Evolutionary conservation across 225 moss, liverwort and hornwort genomes (phyloP).

Genomic region (Sphagnum contortum): DNA sequence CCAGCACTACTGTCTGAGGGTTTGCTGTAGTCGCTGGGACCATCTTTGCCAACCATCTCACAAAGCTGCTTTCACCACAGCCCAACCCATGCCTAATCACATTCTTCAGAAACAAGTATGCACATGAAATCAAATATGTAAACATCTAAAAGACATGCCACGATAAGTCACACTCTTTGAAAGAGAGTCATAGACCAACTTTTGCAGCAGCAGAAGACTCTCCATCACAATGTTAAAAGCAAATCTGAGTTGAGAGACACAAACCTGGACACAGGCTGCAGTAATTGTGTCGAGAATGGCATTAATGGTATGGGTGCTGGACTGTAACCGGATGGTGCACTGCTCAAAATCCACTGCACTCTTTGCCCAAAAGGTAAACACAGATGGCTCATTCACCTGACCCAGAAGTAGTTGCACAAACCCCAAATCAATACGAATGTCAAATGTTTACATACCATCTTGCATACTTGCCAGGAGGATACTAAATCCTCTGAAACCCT

Average conservation of each 20-base stretch:
- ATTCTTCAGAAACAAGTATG: no score
- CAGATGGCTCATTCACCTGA: conserved; percentile 71
- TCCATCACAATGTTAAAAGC: not conserved
- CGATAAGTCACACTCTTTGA: no score
- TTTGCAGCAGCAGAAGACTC: not conserved
- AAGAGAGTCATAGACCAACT: no score
- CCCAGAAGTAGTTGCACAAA: no score
- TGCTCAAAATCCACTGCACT: conserved; percentile 92
- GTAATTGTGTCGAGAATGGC: conserved; percentile 92
- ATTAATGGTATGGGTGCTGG: conserved; percentile 63
- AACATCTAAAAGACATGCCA: no score
- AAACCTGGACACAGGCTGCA: conserved; percentile 93
- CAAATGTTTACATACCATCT: no score
- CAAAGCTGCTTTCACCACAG: conserved; percentile 34
- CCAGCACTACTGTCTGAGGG: conserved; percentile 13
- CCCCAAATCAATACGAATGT: not conserved
- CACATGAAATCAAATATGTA: no score
- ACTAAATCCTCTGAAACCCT: no score
- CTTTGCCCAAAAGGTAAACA: conserved; percentile 96
- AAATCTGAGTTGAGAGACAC: not conserved
- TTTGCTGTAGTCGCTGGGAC: conserved; percentile 16
- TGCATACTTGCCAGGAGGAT: no score
- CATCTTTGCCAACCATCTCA: conserved; percentile 92
- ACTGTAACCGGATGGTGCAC: conserved; percentile 77
- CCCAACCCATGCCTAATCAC: no score